phyloP scores from a whole-genome alignment of 768 basidiomycete genomes.

The Rhizopogon vesiculosus region DNA sequence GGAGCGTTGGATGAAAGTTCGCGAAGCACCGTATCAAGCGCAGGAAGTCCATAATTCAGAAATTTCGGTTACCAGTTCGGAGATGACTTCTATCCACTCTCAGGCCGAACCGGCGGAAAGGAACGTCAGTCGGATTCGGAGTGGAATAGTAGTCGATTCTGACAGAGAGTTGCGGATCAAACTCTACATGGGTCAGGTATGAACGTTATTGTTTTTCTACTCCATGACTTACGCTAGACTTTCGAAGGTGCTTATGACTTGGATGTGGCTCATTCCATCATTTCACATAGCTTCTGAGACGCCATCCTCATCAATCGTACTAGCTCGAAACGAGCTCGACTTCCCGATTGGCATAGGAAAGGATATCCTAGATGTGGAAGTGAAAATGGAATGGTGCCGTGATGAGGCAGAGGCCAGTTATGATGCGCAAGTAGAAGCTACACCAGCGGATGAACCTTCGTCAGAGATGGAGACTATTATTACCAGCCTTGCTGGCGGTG shows the following conservation, averaged over 20 bases:
- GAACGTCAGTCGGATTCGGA: conserved; percentile 12
- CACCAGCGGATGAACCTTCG: neutral
- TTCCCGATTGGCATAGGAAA: conserved; percentile 74
- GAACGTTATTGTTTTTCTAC: conserved; percentile 3
- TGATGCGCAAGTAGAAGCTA: neutral
- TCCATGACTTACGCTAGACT: neutral
- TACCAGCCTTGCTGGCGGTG: neutral
- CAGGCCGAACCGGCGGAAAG: conserved; percentile 4
- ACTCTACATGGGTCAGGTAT: conserved; percentile 67
- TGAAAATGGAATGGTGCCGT: conserved; percentile 51
- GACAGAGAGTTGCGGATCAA: conserved; percentile 66
- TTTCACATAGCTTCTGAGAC: conserved; percentile 69
- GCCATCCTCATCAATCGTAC: conserved; percentile 27
- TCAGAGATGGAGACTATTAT: neutral
- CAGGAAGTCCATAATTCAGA: neutral
- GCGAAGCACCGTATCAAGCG: conserved; percentile 24
- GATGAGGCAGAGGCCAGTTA: neutral
- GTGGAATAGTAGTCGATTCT: conserved; percentile 58
- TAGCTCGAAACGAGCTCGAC: conserved; percentile 66
- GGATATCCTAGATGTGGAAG: conserved; percentile 58
- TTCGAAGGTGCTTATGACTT: conserved; percentile 67
- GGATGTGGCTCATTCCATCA: conserved; percentile 83
- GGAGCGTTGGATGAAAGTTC: conserved; percentile 37
- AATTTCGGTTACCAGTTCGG: neutral
- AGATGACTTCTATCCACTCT: neutral